Evolutionary conservation across 495 filamentous ascomycete species (phyloP), one percentile per base, ranked within the genome.

Genomic region (Xylaria scruposa): DNA sequence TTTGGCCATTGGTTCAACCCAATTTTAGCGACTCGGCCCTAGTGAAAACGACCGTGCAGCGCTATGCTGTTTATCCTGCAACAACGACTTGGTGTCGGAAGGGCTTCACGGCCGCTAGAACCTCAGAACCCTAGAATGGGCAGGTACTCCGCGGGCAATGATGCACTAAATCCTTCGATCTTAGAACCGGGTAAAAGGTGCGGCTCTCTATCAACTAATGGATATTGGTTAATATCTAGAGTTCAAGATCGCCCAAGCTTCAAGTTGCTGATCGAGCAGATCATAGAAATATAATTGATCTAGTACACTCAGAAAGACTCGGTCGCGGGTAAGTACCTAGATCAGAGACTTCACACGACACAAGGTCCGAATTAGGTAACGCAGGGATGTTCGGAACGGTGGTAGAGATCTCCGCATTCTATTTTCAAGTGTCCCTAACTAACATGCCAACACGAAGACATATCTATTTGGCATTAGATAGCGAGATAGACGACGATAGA

Each of bases 121-220:
- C 0, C 44, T 15, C 36, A 13, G 15, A 70, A 12, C 24, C 1
- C 31, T 15, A 4, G 13, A 4, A 31, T 8, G 40, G 21, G 44
- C 31, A 29, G 9, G 19, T 12, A 54, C 10, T 42, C 36, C 15
- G 33, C 15, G 21, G 65, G 12, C 13, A 9, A 44, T 47, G 42
- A 69, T 69, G 42, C 51, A 24, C 53, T 17, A 17, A 21, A 21
- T 13, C 21, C 46, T 54, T 24, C 44, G 46, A 59, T n/a, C 31
- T 33, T 15, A 54, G 46, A 56, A 61, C 44, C 44, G 36, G 59
- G 68, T 42, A 44, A 47, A 67, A 10, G 17, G 10, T 47, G 21
- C 24, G 31, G 42, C n/a, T 15, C 31, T 26, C n/a, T 40, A 19
- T 17, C 46, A 19, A 21, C 36, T 51, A 44, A 29, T 68, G 21